Evolutionary conservation across 2,329 filamentous ascomycete species (phyloP).

Genomic region (Trichoderma endophyticum): DNA sequence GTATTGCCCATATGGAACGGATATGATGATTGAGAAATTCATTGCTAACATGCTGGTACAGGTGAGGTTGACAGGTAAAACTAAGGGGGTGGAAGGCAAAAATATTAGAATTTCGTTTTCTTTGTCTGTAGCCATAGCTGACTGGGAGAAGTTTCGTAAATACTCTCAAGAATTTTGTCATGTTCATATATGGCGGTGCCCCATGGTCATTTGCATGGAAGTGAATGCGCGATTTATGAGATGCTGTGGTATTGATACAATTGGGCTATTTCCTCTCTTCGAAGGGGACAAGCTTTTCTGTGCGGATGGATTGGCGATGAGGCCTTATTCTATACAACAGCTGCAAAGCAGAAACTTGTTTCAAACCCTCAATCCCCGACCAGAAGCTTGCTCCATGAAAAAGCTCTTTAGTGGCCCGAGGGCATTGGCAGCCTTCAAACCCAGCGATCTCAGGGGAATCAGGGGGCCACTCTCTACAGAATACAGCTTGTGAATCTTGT

Average conservation of each 20-base stretch:
- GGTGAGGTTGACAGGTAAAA: conserved; percentile 61
- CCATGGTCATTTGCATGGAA: not conserved
- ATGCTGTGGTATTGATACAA: not conserved
- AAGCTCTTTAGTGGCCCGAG: conserved; percentile 75
- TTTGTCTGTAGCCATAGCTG: conserved; percentile 43
- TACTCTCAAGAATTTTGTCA: conserved; percentile 34
- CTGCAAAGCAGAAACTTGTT: conserved; percentile 22
- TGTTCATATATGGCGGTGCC: conserved; percentile 14
- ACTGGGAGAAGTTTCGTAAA: conserved; percentile 36
- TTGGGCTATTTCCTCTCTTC: not conserved
- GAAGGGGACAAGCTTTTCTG: not conserved
- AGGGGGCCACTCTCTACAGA: conserved; percentile 75
- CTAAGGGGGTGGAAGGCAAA: conserved; percentile 31
- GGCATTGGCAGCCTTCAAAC: conserved; percentile 71
- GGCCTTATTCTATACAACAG: not conserved
- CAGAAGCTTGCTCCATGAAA: conserved; percentile 73
- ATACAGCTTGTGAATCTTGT: conserved; percentile 92
- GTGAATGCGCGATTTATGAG: not conserved
- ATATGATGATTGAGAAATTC: not conserved
- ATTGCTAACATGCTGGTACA: conserved; percentile 38
- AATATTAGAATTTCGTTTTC: conserved; percentile 25
- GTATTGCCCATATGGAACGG: conserved; percentile 25
- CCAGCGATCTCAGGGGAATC: conserved; percentile 74
- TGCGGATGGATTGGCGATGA: not conserved
- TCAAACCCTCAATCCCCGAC: conserved; percentile 48